These are phyloP conservation scores for Serendipita sp. DNA, from an alignment of 768 basidiomycete species.

Conservation along the genomic window DNA sequence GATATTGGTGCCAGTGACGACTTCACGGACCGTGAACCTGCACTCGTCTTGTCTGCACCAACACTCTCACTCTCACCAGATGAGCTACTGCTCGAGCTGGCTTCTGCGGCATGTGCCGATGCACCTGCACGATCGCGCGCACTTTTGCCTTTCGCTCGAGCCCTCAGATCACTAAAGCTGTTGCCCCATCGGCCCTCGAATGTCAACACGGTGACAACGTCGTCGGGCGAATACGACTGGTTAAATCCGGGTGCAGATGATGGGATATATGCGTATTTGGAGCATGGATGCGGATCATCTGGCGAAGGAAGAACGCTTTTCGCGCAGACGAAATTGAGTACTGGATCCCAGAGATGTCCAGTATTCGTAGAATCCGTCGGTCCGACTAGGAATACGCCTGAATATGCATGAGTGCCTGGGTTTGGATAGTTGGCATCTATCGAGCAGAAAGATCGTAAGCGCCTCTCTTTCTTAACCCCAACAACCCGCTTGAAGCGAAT, in stretches of 20 bases:
- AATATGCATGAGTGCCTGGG: slow-evolving; percentile 9
- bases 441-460: not conserved
- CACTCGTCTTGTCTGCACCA: not conserved
- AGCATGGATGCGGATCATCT: not conserved
- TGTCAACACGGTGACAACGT: not conserved
- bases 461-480: too few relatives aligned
- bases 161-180: not conserved
- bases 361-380: slow-evolving; percentile 9
- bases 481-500: too few relatives aligned
- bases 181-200: not conserved
- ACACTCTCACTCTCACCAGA: too few relatives aligned
- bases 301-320: not conserved
- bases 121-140: not conserved
- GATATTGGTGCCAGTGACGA: not conserved
- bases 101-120: too few relatives aligned
- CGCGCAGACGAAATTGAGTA: slow-evolving; percentile 10
- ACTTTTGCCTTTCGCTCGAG: not conserved
- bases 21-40: slow-evolving; percentile 4
- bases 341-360: slow-evolving; percentile 11
- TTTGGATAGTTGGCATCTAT: slow-evolving; percentile 12
- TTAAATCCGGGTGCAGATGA: slow-evolving; percentile 4
- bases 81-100: too few relatives aligned
- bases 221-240: not conserved
- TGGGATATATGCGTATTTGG: slow-evolving; percentile 3
- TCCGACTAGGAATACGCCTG: slow-evolving; percentile 10